phyloP scores from a whole-genome alignment of 2,329 filamentous ascomycete species.

The Neofusicoccum umdonicola region DNA sequence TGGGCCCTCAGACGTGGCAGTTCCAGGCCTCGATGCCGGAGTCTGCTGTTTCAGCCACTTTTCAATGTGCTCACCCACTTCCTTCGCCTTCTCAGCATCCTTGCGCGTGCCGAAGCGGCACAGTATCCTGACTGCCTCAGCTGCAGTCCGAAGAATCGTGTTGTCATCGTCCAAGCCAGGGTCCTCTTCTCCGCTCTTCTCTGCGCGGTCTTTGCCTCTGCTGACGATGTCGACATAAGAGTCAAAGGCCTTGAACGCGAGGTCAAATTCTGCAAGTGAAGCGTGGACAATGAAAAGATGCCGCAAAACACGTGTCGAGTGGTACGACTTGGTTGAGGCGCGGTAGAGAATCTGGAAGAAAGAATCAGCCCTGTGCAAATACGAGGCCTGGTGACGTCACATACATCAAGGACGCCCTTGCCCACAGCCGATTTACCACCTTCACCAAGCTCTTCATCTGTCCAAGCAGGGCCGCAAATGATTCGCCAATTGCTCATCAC shows the following conservation, averaged over 20 bases:
- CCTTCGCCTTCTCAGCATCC: constrained; percentile 75
- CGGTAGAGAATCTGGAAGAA: constrained; percentile 72
- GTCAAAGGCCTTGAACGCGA: constrained; percentile 87
- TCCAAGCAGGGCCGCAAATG: constrained; percentile 76
- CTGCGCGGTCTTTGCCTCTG: constrained; percentile 77
- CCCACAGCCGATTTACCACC: constrained; percentile 75
- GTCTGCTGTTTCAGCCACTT: constrained; percentile 66
- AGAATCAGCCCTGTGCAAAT: constrained; percentile 7
- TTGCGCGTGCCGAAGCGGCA: constrained; percentile 75
- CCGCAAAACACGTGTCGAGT: constrained; percentile 84
- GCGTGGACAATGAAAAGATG: constrained; percentile 86
- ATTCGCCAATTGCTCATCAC: constrained; percentile 84
- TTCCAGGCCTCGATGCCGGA: constrained; percentile 25
- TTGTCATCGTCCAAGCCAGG: constrained; percentile 75
- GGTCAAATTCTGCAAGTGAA: constrained; percentile 83
- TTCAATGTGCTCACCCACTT: constrained; percentile 69
- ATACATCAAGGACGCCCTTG: constrained; percentile 69
- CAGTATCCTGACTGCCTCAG: constrained; percentile 75
- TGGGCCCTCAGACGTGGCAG: constrained; percentile 24
- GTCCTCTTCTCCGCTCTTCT: constrained; percentile 69
- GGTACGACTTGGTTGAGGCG: constrained; percentile 88
- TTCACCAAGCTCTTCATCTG: constrained; percentile 74
- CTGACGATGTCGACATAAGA: constrained; percentile 88
- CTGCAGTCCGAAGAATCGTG: constrained; percentile 72
- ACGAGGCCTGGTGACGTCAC: constrained; percentile 14